Evolutionary conservation across 768 basidiomycete species (phyloP), one percentile per base, ranked within the genome.

Genomic region (Tulasnella sp.): DNA sequence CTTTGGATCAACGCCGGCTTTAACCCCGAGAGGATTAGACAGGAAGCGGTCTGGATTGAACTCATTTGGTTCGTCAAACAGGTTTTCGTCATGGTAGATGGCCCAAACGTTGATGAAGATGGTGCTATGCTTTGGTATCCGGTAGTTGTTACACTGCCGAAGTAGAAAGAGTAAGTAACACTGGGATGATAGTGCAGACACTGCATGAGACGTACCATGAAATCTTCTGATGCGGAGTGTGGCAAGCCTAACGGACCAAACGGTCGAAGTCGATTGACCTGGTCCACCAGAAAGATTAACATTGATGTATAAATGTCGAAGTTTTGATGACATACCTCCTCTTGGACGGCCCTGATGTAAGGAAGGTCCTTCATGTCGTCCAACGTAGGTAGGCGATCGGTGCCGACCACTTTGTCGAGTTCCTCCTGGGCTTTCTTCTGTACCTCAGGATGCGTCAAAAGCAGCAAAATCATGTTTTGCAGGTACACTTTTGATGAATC

Each of bases 371-470:
- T 76, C 11, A 80, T 77, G 77, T 88, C 87, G 3, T 78, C 77
- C 34, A 82, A 76, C 8, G 42, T 79, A 1, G 84, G 84, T 1
- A 83, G 77, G 32, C 83, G 78, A 19, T 80, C 80, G 6, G 72
- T 75, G 0, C 80, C 82, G 71, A 83, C 77, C 3, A 84, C 80
- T 0, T 80, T 71, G 73, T 85, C 84, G 3, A 88, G 80, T 75
- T 88, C 88, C n/a, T 79, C 82, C 72, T 86, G 86, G 0, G 85
- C 84, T 73, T 83, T 83, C 74, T 79, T 81, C 76, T 84, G 83
- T 8, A 86, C 84, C 7, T 86, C 84, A 80, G 78, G 75, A 72
- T 77, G 75, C n/a, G 44, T 19, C 22, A 74, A 64, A 36, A 83
- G 16, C 2, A 72, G 59, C 3, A 63, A 39, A 36, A 67, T 39